Conservation (phyloP, 495 filamentous ascomycete species). For the Aspergillus egyptiacus region DNA sequence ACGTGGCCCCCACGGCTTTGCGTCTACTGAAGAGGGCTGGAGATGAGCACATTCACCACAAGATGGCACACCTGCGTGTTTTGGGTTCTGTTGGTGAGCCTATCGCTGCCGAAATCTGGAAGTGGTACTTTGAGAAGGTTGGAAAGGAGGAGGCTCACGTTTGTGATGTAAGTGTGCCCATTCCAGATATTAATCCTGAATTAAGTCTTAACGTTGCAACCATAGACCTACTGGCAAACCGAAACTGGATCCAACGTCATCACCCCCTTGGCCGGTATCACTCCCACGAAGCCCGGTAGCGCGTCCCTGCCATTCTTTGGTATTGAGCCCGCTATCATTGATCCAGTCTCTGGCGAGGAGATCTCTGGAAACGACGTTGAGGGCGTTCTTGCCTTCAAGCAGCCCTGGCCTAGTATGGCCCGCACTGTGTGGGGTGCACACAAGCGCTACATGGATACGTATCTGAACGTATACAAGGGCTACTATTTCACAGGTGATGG, state of each 20-base stretch:
- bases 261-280: slow-evolving; percentile 51
- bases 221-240: slow-evolving; percentile 99
- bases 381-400: slow-evolving; percentile 96
- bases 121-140: slow-evolving; percentile 97
- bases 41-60: slow-evolving; percentile 78
- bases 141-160: slow-evolving; percentile 91
- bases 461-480: slow-evolving; percentile 95
- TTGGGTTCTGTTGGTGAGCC: slow-evolving; percentile 97
- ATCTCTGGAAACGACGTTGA: slow-evolving; percentile 96
- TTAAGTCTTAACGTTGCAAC: not conserved
- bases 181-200: not conserved
- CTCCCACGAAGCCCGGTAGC: slow-evolving; percentile 53
- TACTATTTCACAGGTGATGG: slow-evolving; percentile 99
- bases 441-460: slow-evolving; percentile 98
- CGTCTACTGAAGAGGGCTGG: slow-evolving; percentile 91
- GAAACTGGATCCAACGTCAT: slow-evolving; percentile 93
- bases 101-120: slow-evolving; percentile 98
- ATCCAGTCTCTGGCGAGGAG: slow-evolving; percentile 91
- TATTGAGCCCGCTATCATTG: slow-evolving; percentile 96
- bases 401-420: slow-evolving; percentile 98
- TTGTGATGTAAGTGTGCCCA: slow-evolving; percentile 69
- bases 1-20: slow-evolving; percentile 93
- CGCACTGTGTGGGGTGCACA: slow-evolving; percentile 97
- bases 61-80: slow-evolving; percentile 85
- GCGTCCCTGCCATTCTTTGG: slow-evolving; percentile 79